Conservation (phyloP, 805 yeast genomes). For the Metschnikowia reukaufii region DNA sequence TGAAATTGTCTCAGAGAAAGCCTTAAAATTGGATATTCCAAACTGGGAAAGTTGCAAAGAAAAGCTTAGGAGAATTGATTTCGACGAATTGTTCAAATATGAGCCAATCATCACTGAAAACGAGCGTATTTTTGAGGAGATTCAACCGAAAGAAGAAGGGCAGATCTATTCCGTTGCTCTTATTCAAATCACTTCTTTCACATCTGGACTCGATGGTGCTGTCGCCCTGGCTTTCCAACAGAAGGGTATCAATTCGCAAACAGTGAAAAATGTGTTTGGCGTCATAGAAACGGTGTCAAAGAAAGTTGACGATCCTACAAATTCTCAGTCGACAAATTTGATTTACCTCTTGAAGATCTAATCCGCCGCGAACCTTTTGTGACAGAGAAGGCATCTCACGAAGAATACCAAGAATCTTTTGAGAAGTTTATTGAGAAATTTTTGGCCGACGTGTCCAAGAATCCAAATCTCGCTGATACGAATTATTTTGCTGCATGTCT, state of each 20-base stretch:
- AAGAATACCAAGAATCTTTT: neutral
- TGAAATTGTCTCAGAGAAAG: constrained; percentile 2
- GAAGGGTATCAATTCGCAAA: constrained; percentile 15
- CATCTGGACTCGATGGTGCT: neutral
- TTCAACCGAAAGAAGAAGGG: constrained; percentile 3
- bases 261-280: constrained; percentile 3
- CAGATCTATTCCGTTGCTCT: constrained; percentile 12
- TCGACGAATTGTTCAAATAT: constrained; percentile 8
- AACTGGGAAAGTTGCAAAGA: constrained; percentile 8
- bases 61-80: constrained; percentile 4
- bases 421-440: constrained; percentile 5
- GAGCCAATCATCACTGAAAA: constrained; percentile 5
- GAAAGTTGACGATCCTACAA: neutral
- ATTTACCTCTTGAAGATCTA: constrained; percentile 8
- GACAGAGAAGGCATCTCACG: neutral
- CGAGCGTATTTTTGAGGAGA: neutral
- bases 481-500: constrained; percentile 64
- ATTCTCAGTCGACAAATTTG: constrained; percentile 7
- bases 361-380: constrained; percentile 7
- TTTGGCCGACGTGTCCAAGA: constrained; percentile 32
- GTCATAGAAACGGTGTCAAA: neutral
- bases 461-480: constrained; percentile 30
- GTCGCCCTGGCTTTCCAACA: constrained; percentile 1
- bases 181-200: constrained; percentile 21
- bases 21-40: constrained; percentile 2